Evolutionary conservation across 2,329 filamentous ascomycete genomes (phyloP), one percentile per base, ranked within the genome.

Genomic region (Fusarium musae): DNA sequence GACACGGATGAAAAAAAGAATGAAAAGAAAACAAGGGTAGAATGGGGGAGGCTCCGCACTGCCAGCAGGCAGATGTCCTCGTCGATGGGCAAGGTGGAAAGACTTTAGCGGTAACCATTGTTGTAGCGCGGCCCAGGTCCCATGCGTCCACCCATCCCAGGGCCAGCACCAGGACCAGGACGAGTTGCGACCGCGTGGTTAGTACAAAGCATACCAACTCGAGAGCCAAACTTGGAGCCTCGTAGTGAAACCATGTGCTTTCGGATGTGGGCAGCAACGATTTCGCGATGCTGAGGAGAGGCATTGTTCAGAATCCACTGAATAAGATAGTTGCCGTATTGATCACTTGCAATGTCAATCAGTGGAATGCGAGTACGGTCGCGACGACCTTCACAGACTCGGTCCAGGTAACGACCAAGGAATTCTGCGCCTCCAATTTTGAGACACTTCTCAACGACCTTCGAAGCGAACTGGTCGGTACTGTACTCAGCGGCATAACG

Each of bases 221-320:
- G 94, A 67, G 96, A 99, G 69, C 96, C 96, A 81, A 98, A 99
- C 83, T 99, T 99, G 79, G 96, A 98, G 64, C 96, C 96, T 69
- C 96, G 93, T 54, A 99, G 92, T 63, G 96, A 99, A 13, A 99
- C 96, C 96, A 99, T 99, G 83, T 99, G 96, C 89, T 98, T 98
- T 77, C 94, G 93, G 78, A 99, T 97, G 80, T 99, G 96, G 63
- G 91, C 92, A 53, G 95, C 95, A 74, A 99, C 96, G 74, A 97
- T 87, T 80, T 99, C 97, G 66, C 95, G 93, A 81, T 98, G 96
- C 81, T 97, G 94, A 61, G 93, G 87, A 65, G 92, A 91, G 69
- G 94, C 93, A 81, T 98, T 93, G 77, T 94, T 95, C 79, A 99
- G 87, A 79, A 99, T 96, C 90, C 97, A 97, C 83, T 99, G 96